Evolutionary conservation across 441 rosid species (phyloP).

Genomic region (Mallotus repandus): DNA sequence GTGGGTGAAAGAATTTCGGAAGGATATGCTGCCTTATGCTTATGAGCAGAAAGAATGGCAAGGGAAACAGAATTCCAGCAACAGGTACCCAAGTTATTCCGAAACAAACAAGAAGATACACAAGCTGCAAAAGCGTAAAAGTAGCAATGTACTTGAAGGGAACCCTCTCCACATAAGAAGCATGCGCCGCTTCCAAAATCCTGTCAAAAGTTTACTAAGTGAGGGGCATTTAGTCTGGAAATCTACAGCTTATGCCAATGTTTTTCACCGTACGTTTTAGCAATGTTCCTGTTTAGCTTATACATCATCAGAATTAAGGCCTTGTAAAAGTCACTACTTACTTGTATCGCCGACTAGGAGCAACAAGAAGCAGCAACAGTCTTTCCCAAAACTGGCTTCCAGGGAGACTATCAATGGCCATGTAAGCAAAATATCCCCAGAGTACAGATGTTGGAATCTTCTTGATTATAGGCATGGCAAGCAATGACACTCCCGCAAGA

Average conservation of each 20-base stretch:
- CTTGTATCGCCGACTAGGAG: constrained; percentile 75
- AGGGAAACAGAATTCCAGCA: constrained; percentile 52
- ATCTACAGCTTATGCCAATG: neutral
- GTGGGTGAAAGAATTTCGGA: constrained; percentile 52
- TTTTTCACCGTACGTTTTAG: neutral
- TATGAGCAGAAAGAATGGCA: constrained; percentile 73
- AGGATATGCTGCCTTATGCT: constrained; percentile 58
- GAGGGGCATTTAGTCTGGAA: neutral
- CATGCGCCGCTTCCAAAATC: constrained; percentile 39
- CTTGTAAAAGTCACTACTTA: constrained; percentile 27
- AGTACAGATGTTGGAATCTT: constrained; percentile 79
- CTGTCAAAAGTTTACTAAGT: constrained; percentile 16
- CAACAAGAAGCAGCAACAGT: constrained; percentile 57
- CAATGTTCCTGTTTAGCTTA: no score
- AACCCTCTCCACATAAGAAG: constrained; percentile 39
- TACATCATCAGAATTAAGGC: neutral
- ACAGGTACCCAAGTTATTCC: constrained; percentile 79
- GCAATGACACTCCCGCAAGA: constrained; percentile 52
- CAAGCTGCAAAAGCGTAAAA: constrained; percentile 39
- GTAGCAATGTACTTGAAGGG: constrained; percentile 34
- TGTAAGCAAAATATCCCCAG: constrained; percentile 90
- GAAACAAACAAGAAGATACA: constrained; percentile 58
- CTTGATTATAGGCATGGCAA: constrained; percentile 61
- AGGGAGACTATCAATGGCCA: constrained; percentile 90
- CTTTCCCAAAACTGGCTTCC: constrained; percentile 93